Percentiles rank a stretch among this genome's conserved stretches.
Evolutionary conservation across 2,329 filamentous ascomycete species (phyloP).

Genomic region (Colletotrichum incanum): DNA sequence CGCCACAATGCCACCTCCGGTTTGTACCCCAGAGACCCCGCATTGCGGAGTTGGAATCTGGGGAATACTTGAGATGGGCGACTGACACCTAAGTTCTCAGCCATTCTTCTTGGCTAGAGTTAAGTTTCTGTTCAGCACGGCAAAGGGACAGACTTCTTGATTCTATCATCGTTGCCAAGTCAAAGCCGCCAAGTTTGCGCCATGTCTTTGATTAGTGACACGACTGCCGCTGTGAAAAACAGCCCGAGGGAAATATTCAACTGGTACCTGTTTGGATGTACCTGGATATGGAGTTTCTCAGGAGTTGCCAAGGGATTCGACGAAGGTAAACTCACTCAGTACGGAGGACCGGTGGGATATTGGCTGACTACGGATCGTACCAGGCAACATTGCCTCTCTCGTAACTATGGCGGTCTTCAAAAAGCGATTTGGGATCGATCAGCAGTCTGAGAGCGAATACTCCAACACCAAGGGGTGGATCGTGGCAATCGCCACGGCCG

Average conservation of each 20-base stretch:
- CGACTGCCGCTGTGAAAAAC: constrained; percentile 47
- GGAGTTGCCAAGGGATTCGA: constrained; percentile 52
- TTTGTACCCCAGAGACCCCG: not conserved
- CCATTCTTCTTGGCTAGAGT: not conserved
- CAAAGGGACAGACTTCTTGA: not conserved
- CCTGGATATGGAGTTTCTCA: constrained; percentile 49
- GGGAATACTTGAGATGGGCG: not conserved
- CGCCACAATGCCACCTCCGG: not conserved
- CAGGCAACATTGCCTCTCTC: constrained; percentile 51
- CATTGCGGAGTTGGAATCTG: constrained; percentile 2
- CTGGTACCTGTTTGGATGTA: constrained; percentile 48
- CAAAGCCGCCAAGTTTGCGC: not conserved
- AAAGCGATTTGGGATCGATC: constrained; percentile 45
- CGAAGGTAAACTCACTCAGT: constrained; percentile 45
- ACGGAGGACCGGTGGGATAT: not conserved
- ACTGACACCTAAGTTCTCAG: not conserved
- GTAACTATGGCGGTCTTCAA: constrained; percentile 50
- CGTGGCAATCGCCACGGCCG: constrained; percentile 51
- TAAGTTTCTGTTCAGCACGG: not conserved
- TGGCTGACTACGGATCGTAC: not conserved
- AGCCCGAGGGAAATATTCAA: constrained; percentile 51
- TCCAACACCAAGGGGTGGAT: constrained; percentile 52
- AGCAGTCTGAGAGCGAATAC: constrained; percentile 47
- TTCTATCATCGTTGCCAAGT: not conserved
- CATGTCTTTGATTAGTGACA: constrained; percentile 47